These are phyloP conservation scores for Capsella rubella DNA, from an alignment of 441 rosid species.

Conservation along the genomic window DNA sequence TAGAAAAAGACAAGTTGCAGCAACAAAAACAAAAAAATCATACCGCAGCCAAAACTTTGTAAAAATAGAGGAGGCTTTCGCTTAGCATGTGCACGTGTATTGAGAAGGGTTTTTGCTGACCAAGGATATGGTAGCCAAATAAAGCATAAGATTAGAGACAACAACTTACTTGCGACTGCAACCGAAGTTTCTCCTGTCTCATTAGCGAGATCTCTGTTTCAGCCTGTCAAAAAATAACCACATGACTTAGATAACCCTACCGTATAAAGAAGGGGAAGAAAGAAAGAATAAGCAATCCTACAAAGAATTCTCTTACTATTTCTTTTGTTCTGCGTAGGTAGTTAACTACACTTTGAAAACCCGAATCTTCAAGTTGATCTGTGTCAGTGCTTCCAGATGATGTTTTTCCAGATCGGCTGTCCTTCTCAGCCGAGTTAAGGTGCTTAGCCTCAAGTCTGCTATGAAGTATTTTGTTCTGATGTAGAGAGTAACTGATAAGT, in stretches of 20 bases:
- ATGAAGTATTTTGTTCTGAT: conserved; percentile 90
- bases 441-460: conserved; percentile 92
- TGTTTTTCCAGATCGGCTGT: conserved; percentile 59
- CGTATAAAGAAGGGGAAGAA: conserved; percentile 16
- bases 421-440: conserved; percentile 85
- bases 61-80: not conserved
- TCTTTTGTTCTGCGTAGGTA: conserved; percentile 91
- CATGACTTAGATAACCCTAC: conserved; percentile 28
- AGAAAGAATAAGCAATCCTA: conserved; percentile 11
- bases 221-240: conserved; percentile 59
- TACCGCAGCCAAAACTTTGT: conserved; percentile 9
- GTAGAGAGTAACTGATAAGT: conserved; percentile 30
- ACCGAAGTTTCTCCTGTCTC: conserved; percentile 88
- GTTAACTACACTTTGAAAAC: conserved; percentile 84
- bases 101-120: conserved; percentile 16
- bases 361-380: conserved; percentile 61
- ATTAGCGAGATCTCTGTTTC: conserved; percentile 94
- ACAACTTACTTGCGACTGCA: conserved; percentile 85
- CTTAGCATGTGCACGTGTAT: conserved; percentile 14
- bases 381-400: conserved; percentile 50
- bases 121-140: conserved; percentile 9
- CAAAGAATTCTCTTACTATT: conserved; percentile 63
- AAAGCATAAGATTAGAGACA: conserved; percentile 15
- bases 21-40: not conserved
- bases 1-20: conserved; percentile 39